phyloP scores from a whole-genome alignment of 179 eudicot species.

The Amaranthus tricolor region DNA sequence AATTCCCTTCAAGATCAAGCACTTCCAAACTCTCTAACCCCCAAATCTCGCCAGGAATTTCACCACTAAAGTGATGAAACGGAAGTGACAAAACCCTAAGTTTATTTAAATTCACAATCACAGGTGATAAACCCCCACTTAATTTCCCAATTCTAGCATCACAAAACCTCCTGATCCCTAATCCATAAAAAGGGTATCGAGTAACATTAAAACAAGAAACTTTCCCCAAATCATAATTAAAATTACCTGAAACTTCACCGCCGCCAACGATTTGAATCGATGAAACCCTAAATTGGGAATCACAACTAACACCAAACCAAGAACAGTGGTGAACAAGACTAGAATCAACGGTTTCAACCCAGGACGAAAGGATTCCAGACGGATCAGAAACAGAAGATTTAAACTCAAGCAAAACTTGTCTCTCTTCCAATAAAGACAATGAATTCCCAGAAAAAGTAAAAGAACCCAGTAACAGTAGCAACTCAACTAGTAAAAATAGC shows the following conservation, averaged over 20 bases:
- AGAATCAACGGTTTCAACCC: constrained; percentile 31
- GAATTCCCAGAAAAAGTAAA: background rate
- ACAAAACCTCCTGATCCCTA: constrained; percentile 52
- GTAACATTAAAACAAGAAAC: constrained; percentile 38
- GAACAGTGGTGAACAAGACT: constrained; percentile 39
- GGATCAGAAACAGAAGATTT: constrained; percentile 62
- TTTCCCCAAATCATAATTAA: constrained; percentile 9
- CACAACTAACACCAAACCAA: constrained; percentile 61
- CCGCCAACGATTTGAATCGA: constrained; percentile 36
- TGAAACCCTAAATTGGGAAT: constrained; percentile 42
- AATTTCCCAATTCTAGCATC: constrained; percentile 38
- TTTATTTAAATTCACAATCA: constrained; percentile 39
- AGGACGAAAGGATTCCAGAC: constrained; percentile 42
- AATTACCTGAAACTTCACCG: constrained; percentile 32
- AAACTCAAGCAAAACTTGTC: constrained; percentile 37
- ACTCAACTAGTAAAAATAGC: background rate
- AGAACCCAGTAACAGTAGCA: constrained; percentile 16
- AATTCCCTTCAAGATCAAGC: constrained; percentile 74
- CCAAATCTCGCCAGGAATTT: constrained; percentile 50
- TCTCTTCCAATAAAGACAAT: constrained; percentile 22
- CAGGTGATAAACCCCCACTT: constrained; percentile 40
- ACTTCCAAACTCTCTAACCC: constrained; percentile 53
- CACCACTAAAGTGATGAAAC: constrained; percentile 49
- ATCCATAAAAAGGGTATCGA: constrained; percentile 42
- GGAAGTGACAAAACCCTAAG: constrained; percentile 69